Evolutionary conservation across 2,329 filamentous ascomycete species (phyloP).

Genomic region (Calycina herbarum): DNA sequence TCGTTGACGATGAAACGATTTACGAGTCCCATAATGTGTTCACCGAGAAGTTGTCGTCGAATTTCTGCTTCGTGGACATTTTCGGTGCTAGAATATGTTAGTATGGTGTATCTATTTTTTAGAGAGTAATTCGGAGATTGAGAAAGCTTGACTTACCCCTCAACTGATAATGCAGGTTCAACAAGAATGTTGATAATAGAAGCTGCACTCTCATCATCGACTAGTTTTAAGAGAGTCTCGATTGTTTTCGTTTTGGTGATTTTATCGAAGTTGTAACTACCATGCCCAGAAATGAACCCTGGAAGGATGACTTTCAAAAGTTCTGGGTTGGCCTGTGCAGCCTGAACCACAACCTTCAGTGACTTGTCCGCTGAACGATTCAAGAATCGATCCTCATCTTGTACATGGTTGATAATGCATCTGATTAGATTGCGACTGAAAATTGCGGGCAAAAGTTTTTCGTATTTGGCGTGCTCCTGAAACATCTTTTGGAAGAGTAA

Average conservation of each 20-base stretch:
- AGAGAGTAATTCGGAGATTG: neutral
- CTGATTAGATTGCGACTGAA: slow-evolving; percentile 84
- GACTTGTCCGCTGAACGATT: slow-evolving; percentile 77
- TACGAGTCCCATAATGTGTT: slow-evolving; percentile 36
- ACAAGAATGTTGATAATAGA: slow-evolving; percentile 50
- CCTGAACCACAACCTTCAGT: slow-evolving; percentile 67
- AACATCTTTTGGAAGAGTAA: slow-evolving; percentile 80
- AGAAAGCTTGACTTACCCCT: slow-evolving; percentile 35
- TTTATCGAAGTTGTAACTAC: slow-evolving; percentile 79
- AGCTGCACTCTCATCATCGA: slow-evolving; percentile 33
- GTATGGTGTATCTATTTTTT: neutral
- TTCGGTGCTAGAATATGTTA: slow-evolving; percentile 20
- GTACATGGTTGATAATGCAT: slow-evolving; percentile 80
- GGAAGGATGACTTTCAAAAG: slow-evolving; percentile 62
- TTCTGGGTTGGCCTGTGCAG: slow-evolving; percentile 60
- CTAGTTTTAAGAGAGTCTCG: slow-evolving; percentile 51
- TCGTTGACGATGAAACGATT: slow-evolving; percentile 30
- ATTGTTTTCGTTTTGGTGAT: slow-evolving; percentile 83
- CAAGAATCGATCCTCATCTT: slow-evolving; percentile 74
- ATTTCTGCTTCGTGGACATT: slow-evolving; percentile 32
- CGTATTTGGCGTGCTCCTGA: slow-evolving; percentile 49
- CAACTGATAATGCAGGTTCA: slow-evolving; percentile 42
- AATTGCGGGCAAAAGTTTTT: slow-evolving; percentile 54
- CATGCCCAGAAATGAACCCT: slow-evolving; percentile 68
- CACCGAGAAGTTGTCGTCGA: slow-evolving; percentile 35